Percentiles rank a stretch among this genome's conserved stretches.
These are phyloP conservation scores for Boechera retrofracta DNA, from an alignment of 345 rosid genomes.

Conservation along the genomic window DNA sequence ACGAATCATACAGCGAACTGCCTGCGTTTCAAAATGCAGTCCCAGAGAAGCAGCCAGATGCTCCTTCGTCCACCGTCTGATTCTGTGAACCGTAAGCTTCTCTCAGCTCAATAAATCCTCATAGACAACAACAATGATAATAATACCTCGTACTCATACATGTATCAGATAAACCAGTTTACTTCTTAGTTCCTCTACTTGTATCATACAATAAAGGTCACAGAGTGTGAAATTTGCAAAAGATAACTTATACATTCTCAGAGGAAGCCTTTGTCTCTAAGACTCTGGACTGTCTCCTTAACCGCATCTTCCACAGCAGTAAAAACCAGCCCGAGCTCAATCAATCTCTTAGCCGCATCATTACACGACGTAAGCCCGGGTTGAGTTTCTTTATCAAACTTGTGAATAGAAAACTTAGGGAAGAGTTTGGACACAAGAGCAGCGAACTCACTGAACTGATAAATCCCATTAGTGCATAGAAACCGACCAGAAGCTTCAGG, in stretches of 20 bases:
- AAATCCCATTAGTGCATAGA: slow-evolving; percentile 80
- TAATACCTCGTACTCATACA: slow-evolving; percentile 10
- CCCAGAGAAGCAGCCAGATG: slow-evolving; percentile 52
- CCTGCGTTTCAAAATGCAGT: slow-evolving; percentile 51
- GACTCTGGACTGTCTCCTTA: slow-evolving; percentile 65
- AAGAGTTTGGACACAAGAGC: slow-evolving; percentile 62
- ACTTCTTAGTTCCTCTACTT: slow-evolving; percentile 23
- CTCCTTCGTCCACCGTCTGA: slow-evolving; percentile 42
- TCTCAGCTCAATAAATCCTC: slow-evolving; percentile 31
- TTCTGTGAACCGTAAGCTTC: slow-evolving; percentile 20
- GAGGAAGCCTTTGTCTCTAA: slow-evolving; percentile 64
- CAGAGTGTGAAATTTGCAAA: background rate
- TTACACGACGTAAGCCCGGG: slow-evolving; percentile 60
- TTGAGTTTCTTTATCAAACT: slow-evolving; percentile 66
- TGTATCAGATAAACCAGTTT: slow-evolving; percentile 25
- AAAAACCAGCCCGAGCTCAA: slow-evolving; percentile 65
- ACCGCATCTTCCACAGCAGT: slow-evolving; percentile 71
- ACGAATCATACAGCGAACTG: slow-evolving; percentile 58
- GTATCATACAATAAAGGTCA: slow-evolving; percentile 29
- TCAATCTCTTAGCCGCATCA: slow-evolving; percentile 79
- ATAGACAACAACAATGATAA: background rate
- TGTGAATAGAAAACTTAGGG: slow-evolving; percentile 70
- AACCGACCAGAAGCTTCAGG: slow-evolving; percentile 73
- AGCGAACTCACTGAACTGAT: slow-evolving; percentile 75
- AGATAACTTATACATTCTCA: slow-evolving; percentile 7